phyloP scores from a whole-genome alignment of 306 rosid genomes.

The Vigna hirtella region DNA sequence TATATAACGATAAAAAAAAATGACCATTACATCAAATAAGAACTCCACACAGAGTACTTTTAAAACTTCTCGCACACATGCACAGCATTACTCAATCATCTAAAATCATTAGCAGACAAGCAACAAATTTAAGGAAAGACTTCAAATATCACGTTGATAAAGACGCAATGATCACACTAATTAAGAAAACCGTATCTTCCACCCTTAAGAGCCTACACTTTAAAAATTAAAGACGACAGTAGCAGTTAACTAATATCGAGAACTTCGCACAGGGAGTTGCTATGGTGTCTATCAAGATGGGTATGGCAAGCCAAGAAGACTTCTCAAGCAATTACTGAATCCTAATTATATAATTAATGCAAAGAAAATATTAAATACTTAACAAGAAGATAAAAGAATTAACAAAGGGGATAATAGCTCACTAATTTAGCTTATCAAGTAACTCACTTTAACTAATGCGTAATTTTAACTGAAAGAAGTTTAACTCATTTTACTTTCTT shows the following conservation, averaged over 20 bases:
- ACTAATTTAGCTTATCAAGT: not conserved
- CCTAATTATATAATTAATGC: not conserved
- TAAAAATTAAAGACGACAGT: slow-evolving; percentile 15
- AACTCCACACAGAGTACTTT: slow-evolving; percentile 7
- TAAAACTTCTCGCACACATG: not conserved
- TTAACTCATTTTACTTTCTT: not conserved
- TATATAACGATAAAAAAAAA: slow-evolving; percentile 29
- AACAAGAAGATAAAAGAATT: not conserved
- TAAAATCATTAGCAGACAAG: not conserved
- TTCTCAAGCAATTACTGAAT: slow-evolving; percentile 16
- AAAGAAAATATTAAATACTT: not conserved
- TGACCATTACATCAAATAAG: slow-evolving; percentile 1
- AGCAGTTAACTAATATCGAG: slow-evolving; percentile 27
- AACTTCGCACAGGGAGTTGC: slow-evolving; percentile 10
- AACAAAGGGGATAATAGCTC: not conserved
- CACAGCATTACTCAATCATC: slow-evolving; percentile 20
- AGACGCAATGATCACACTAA: not conserved
- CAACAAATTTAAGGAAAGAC: slow-evolving; percentile 15
- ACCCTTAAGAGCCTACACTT: slow-evolving; percentile 4
- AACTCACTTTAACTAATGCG: not conserved
- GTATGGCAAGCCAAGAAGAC: not conserved
- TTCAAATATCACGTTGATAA: not conserved
- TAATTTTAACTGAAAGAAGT: not conserved
- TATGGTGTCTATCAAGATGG: not conserved
- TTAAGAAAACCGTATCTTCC: not conserved